Evolutionary conservation across 441 rosid genomes (phyloP).

Genomic region (Erodium chrysanthum): DNA sequence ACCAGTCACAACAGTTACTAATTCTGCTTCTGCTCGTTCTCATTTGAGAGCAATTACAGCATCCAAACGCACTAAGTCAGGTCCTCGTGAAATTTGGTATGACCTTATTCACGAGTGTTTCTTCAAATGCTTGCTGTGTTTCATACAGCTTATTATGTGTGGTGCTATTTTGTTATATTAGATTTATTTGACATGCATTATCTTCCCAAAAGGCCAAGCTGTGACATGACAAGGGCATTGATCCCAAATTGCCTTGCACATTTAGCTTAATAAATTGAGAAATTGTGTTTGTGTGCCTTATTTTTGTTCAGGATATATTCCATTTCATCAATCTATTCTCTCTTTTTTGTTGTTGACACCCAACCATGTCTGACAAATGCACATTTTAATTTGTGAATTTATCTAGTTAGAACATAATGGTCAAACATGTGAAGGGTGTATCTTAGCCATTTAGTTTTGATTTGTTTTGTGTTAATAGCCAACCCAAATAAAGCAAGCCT

Average conservation of each 20-base stretch:
- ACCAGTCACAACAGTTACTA: conserved; percentile 59
- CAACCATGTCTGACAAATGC: not conserved
- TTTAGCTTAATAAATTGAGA: not conserved
- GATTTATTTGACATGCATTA: not conserved
- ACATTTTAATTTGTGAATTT: too few relatives aligned
- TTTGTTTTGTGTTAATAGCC: not conserved
- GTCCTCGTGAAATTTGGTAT: conserved; percentile 75
- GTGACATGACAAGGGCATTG: not conserved
- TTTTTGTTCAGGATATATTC: not conserved
- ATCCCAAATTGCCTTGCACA: not conserved
- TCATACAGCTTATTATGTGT: not conserved
- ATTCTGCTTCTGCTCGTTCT: conserved; percentile 63
- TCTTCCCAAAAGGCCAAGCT: not conserved
- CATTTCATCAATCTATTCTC: not conserved
- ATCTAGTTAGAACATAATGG: not conserved
- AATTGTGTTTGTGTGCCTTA: not conserved
- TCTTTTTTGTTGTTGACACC: not conserved
- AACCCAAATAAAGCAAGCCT: not conserved
- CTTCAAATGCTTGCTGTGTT: not conserved
- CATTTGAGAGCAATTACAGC: conserved; percentile 87
- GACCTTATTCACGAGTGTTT: conserved; percentile 17
- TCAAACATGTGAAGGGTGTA: not conserved
- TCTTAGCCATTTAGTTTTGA: not conserved
- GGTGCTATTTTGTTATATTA: not conserved
- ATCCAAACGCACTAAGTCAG: conserved; percentile 74